Base-by-base conservation (phyloP, 116 monocot genomes). In the Dioscorea cayenensis region DNA sequence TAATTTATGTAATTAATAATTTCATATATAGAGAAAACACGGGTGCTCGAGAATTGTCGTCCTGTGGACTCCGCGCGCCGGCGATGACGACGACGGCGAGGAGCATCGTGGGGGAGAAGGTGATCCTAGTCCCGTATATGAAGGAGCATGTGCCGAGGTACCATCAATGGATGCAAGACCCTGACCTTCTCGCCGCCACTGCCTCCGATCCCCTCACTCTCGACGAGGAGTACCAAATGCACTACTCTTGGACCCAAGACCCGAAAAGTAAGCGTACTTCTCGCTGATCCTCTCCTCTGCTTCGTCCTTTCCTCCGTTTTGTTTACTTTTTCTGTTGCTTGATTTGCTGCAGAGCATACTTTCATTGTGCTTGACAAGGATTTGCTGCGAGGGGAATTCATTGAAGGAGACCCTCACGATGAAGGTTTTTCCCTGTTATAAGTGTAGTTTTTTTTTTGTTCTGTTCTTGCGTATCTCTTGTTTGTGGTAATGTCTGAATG, bases 111-210 rank as follows among this genome's bases (percentile, higher is more conserved):
- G 95, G 89, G 75, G 73, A 86, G 85, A 92, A 91, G 78, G 89
- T 83, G 72, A 67, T 92, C 23, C 74, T 96, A 72, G 90, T 92
- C 32, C 96, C 92, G 1, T 96, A 96, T 84, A 88, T 90, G 90
- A 75, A 67, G 77, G 96, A 90, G 77, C 96, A 96, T 74, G 96
- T 96, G 1, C 88, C 87, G 7, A 82, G 36, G 73, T 96, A 96
- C 84, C 88, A 96, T 78, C 70, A 71, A 18, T 96, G 96, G 96
- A 96, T 96, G 96, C 72, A 88, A 78, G 88, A 96, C 43, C 92
- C 92, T 25, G 66, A 63, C 25, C 88, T 96, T 7, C 92, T 96
- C 69, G 64, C 72, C 51, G 92, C 92, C 81, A 96, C 96, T 0
- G 92, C 81, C 36, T 95, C 92, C 25, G 96, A 96, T 65, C 96